phyloP scores from a whole-genome alignment of 495 filamentous ascomycete species.

The Cudoniella acicularis region DNA sequence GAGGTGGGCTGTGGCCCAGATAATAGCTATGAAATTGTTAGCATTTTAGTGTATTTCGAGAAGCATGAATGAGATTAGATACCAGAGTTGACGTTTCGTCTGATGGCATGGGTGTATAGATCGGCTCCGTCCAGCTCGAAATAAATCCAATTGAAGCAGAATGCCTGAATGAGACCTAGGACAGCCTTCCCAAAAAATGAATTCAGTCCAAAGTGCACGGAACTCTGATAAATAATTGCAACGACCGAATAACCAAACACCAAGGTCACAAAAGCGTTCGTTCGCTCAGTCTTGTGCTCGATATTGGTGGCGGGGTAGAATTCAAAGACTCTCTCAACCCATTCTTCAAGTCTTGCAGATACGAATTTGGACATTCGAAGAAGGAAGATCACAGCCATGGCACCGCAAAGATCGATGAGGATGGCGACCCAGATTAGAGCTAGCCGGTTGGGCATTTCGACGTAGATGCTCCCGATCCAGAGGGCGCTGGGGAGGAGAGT shows the following conservation, averaged over 20 bases:
- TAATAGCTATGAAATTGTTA: slow-evolving; percentile 26
- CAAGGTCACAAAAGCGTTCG: slow-evolving; percentile 55
- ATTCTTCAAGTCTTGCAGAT: slow-evolving; percentile 15
- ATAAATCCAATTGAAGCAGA: slow-evolving; percentile 61
- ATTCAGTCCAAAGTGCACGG: slow-evolving; percentile 43
- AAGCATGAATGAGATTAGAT: slow-evolving; percentile 8
- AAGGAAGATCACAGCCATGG: slow-evolving; percentile 27
- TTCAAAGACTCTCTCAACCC: slow-evolving; percentile 42
- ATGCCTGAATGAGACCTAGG: slow-evolving; percentile 54
- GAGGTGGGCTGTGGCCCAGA: slow-evolving; percentile 42
- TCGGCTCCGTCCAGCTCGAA: slow-evolving; percentile 57
- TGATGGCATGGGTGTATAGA: slow-evolving; percentile 53
- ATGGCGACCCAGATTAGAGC: slow-evolving; percentile 48
- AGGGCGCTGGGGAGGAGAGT: slow-evolving; percentile 38
- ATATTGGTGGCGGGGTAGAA: slow-evolving; percentile 59
- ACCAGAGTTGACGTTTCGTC: slow-evolving; percentile 40
- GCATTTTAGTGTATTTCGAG: slow-evolving; percentile 2
- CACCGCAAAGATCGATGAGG: slow-evolving; percentile 41
- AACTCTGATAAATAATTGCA: slow-evolving; percentile 52
- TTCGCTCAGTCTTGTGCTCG: slow-evolving; percentile 57
- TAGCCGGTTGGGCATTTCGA: slow-evolving; percentile 40
- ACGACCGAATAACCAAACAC: slow-evolving; percentile 60
- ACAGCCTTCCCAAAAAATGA: slow-evolving; percentile 59
- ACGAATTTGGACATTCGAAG: slow-evolving; percentile 25
- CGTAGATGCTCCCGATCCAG: slow-evolving; percentile 52